Evolutionary conservation across 805 yeast species (phyloP), one percentile per base, ranked within the genome.

Genomic region (Yarrowia porcina): DNA sequence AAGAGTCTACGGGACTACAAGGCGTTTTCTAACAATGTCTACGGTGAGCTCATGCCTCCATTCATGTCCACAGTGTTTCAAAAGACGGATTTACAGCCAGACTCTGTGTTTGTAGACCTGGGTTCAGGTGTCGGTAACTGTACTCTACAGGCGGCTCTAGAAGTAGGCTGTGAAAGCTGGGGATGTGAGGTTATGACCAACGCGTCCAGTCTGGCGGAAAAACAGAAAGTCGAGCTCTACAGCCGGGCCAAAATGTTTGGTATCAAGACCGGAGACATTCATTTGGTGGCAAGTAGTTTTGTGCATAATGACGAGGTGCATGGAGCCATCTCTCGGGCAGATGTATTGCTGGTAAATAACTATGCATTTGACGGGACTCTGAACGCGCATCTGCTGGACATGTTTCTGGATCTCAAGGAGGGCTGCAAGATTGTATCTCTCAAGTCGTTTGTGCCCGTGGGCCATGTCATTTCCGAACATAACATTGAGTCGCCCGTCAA

Each of bases 81-180:
- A 6, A 78, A 84, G 67, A 86, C 90, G 56, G 80, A 79, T 1
- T 74, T 91, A 56, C 73, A 76, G 36, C 78, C 83, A 1, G 74
- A 73, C 1, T 81, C 83, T 45, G 81, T 78, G n/a, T 91, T 90
- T 69, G 84, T 92, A 66, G 97, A 92, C 74, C 77, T 92, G 23
- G 97, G 97, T 0, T 90, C 96, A 0, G 97, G 97, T 15, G 97
- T 92, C 15, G 97, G 97, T 0, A 92, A 92, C 71, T 90, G 97
- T 64, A 87, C 88, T 0, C 80, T 91, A 42, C 97, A 91, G 72
- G 96, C 97, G 0, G 90, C 97, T 0, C 73, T 92, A 35, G 96
- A 91, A 69, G 84, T 83, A 71, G 96, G 97, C 1, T 88, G 91
- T 65, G 79, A 79, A 61, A 86, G 96, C 72, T 90, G 89, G 69